phyloP scores from a whole-genome alignment of 2,329 filamentous ascomycete genomes.

The Pestalotiopsis sp. region DNA sequence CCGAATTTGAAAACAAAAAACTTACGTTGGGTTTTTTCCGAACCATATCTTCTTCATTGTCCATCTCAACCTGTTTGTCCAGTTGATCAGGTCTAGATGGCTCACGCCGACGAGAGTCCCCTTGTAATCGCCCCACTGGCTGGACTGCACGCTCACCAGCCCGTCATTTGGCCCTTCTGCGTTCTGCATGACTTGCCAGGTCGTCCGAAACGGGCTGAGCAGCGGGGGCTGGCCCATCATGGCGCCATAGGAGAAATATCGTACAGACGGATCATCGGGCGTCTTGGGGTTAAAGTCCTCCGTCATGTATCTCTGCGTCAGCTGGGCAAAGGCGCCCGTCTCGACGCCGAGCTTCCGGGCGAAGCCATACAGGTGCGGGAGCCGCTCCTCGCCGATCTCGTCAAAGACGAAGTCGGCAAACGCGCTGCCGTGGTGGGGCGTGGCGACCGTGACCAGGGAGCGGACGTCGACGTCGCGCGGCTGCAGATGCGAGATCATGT shows the following conservation, averaged over 20 bases:
- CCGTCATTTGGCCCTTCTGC: conserved; percentile 64
- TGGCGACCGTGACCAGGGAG: conserved; percentile 55
- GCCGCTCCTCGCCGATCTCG: conserved; percentile 42
- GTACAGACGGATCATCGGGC: conserved; percentile 51
- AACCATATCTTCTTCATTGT: conserved; percentile 50
- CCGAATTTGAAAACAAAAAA: conserved; percentile 24
- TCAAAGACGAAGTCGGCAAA: conserved; percentile 57
- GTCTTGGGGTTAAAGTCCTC: conserved; percentile 59
- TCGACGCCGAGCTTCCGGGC: conserved; percentile 53
- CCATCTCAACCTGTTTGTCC: conserved; percentile 62
- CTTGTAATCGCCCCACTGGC: conserved; percentile 63
- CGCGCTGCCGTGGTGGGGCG: conserved; percentile 54
- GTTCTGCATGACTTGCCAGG: conserved; percentile 49
- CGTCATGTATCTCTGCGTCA: conserved; percentile 59
- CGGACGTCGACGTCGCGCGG: conserved; percentile 47
- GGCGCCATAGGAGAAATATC: conserved; percentile 65
- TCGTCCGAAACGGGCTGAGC: conserved; percentile 62
- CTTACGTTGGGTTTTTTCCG: conserved; percentile 52
- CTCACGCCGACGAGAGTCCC: conserved; percentile 62
- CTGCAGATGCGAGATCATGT: conserved; percentile 61
- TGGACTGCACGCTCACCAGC: conserved; percentile 65
- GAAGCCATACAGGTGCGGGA: conserved; percentile 56
- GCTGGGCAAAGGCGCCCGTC: conserved; percentile 60
- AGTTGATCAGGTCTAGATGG: conserved; percentile 68
- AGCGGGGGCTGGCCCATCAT: conserved; percentile 53